These are phyloP conservation scores for Candida freyschussii DNA, from an alignment of 1,139 yeast species.

Conservation along the genomic window DNA sequence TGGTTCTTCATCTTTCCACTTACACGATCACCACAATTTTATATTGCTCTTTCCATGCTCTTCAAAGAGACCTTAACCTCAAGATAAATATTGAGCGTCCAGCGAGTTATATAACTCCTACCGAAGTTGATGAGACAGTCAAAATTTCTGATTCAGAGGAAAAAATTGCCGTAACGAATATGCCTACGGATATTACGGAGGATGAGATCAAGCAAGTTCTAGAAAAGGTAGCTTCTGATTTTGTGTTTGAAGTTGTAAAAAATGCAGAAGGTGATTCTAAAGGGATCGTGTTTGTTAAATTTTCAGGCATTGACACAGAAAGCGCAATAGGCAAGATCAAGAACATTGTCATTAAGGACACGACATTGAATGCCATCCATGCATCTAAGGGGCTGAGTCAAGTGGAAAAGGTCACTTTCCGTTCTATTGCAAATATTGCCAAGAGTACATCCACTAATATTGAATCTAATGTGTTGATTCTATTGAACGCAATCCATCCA, in stretches of 20 bases:
- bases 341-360: slow-evolving; percentile 31
- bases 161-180: slow-evolving; percentile 36
- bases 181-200: slow-evolving; percentile 36
- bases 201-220: slow-evolving; percentile 34
- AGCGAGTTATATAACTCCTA: slow-evolving; percentile 44
- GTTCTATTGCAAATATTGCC: slow-evolving; percentile 27
- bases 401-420: slow-evolving; percentile 26
- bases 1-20: slow-evolving; percentile 50
- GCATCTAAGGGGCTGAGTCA: slow-evolving; percentile 20
- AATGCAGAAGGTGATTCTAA: slow-evolving; percentile 30
- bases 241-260: slow-evolving; percentile 5
- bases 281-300: slow-evolving; percentile 43
- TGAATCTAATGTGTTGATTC: slow-evolving; percentile 52
- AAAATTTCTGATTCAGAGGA: slow-evolving; percentile 28
- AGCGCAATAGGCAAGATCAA: slow-evolving; percentile 22
- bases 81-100: slow-evolving; percentile 48
- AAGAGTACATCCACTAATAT: slow-evolving; percentile 9
- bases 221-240: slow-evolving; percentile 25
- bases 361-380: slow-evolving; percentile 17
- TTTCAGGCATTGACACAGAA: slow-evolving; percentile 17
- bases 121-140: slow-evolving; percentile 3
- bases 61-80: slow-evolving; percentile 33
- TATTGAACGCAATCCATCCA: slow-evolving; percentile 62
- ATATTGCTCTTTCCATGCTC: slow-evolving; percentile 40
- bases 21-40: slow-evolving; percentile 57